A percentile compares a stretch with the other conserved stretches of the same genome.
phyloP scores from a whole-genome alignment of 805 yeast species.

The Metschnikowia peoriensis region DNA sequence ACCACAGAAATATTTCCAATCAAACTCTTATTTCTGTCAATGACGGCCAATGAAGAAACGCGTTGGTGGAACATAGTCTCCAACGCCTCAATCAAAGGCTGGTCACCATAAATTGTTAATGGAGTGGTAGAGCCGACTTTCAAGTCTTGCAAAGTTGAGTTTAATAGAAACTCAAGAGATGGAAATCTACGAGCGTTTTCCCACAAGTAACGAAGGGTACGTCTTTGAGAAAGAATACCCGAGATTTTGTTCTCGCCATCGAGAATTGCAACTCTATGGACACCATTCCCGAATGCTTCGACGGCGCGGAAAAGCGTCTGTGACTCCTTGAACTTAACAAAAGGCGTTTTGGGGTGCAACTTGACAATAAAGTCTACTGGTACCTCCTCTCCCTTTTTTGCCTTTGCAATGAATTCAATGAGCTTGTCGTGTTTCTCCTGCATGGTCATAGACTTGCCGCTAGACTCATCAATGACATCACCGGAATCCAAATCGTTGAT shows the following conservation, averaged over 20 bases:
- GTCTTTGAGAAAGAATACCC: constrained; percentile 88
- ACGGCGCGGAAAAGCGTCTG: constrained; percentile 73
- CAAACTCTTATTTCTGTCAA: constrained; percentile 71
- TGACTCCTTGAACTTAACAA: constrained; percentile 67
- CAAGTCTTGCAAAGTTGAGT: constrained; percentile 65
- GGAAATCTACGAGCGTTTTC: constrained; percentile 88
- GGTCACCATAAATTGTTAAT: constrained; percentile 82
- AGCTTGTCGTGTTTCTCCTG: constrained; percentile 38
- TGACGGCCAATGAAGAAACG: constrained; percentile 89
- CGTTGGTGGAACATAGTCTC: constrained; percentile 79
- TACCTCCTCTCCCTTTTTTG: constrained; percentile 84
- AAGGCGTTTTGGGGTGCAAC: constrained; percentile 85
- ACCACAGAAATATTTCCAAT: constrained; percentile 93
- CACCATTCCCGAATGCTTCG: constrained; percentile 91
- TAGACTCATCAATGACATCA: constrained; percentile 24
- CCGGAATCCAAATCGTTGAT: constrained; percentile 34
- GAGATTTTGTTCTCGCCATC: constrained; percentile 47
- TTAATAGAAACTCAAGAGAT: constrained; percentile 70
- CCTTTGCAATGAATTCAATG: constrained; percentile 48
- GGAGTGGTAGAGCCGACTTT: constrained; percentile 72
- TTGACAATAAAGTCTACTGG: constrained; percentile 87
- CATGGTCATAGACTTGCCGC: constrained; percentile 24
- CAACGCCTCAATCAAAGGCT: constrained; percentile 81
- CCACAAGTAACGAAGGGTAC: constrained; percentile 84
- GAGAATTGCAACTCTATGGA: constrained; percentile 86